Evolutionary conservation across 2,329 filamentous ascomycete genomes (phyloP).

Genomic region (Ophiostoma australiae): DNA sequence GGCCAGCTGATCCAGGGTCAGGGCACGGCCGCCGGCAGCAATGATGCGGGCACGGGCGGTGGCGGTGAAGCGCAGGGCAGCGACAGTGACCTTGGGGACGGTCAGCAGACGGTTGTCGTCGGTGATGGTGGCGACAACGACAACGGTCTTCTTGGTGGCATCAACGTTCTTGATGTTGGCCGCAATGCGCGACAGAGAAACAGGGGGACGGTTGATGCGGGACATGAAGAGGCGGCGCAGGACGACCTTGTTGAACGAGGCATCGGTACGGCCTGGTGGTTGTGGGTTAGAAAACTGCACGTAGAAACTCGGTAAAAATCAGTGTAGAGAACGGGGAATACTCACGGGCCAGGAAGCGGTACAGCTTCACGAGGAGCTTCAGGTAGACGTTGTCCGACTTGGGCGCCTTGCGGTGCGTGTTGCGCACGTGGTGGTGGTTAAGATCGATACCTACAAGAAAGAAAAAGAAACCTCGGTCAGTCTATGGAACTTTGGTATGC

Average conservation of each 20-base stretch:
- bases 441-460: constrained; percentile 63
- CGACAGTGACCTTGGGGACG: constrained; percentile 88
- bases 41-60: constrained; percentile 90
- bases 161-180: constrained; percentile 60
- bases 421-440: constrained; percentile 63
- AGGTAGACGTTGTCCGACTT: constrained; percentile 99
- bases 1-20: constrained; percentile 96
- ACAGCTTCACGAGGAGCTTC: constrained; percentile 95
- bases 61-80: constrained; percentile 92
- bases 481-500: constrained; percentile 56
- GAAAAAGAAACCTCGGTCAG: constrained; percentile 45
- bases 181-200: constrained; percentile 88
- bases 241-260: constrained; percentile 97
- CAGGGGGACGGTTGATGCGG: constrained; percentile 93
- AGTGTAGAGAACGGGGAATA: constrained; percentile 32
- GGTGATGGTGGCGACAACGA: constrained; percentile 91
- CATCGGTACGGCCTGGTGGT: constrained; percentile 78
- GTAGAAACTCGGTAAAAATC: neutral
- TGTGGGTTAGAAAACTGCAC: neutral
- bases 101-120: constrained; percentile 93
- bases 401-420: constrained; percentile 82
- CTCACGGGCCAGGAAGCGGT: constrained; percentile 94
- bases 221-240: constrained; percentile 98
- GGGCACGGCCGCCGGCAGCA: constrained; percentile 87
- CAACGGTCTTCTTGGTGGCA: constrained; percentile 76